These are phyloP conservation scores for Scytalidium sp. DNA, from an alignment of 2,329 filamentous ascomycete genomes.

Conservation along the genomic window DNA sequence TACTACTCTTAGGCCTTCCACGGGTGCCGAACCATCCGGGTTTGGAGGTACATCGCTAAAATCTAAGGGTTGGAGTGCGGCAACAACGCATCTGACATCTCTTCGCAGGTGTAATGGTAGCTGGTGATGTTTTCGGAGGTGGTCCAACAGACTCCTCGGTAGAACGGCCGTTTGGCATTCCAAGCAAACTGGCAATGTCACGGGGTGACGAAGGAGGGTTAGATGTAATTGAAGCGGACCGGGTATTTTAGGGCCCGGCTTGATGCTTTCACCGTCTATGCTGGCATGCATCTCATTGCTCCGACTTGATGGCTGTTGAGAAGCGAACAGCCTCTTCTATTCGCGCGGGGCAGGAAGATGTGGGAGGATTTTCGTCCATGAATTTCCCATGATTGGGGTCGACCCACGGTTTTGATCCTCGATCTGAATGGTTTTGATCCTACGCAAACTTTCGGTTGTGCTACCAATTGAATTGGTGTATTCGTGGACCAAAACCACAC, in stretches of 20 bases:
- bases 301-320: neutral
- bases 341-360: too few relatives aligned
- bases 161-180: slow-evolving; percentile 13
- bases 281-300: neutral
- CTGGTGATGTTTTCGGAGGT: slow-evolving; percentile 16
- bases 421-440: slow-evolving; percentile 5
- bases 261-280: neutral
- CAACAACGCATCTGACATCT: slow-evolving; percentile 5
- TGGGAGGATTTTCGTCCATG: slow-evolving; percentile 4
- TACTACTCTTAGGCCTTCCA: slow-evolving; percentile 11
- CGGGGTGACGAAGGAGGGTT: slow-evolving; percentile 4
- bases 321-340: too few relatives aligned
- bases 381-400: too few relatives aligned
- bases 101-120: slow-evolving; percentile 8
- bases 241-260: neutral
- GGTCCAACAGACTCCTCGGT: slow-evolving; percentile 13
- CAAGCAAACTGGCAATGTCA: slow-evolving; percentile 10
- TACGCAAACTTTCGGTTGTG: neutral
- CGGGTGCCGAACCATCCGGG: slow-evolving; percentile 5
- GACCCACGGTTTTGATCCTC: neutral
- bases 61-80: slow-evolving; percentile 8
- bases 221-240: slow-evolving; percentile 3
- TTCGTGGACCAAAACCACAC: slow-evolving; percentile 8
- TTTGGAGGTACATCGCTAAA: slow-evolving; percentile 7
- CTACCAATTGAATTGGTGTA: neutral